Conservation (phyloP, 805 yeast genomes). For the Suhomyces faveliae region DNA sequence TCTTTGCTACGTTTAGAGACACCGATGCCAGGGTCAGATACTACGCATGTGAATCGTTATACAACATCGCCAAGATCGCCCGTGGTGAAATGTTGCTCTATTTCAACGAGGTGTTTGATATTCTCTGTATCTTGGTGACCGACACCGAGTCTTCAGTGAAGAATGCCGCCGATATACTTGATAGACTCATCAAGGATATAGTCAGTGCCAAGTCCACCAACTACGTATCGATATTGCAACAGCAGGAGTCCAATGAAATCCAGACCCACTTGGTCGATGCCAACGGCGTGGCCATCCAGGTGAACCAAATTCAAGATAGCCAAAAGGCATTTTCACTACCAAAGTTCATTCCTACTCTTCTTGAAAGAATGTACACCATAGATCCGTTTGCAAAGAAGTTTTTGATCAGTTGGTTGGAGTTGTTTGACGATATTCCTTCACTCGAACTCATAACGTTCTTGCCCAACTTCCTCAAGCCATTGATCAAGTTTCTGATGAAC, state of each 20-base stretch:
- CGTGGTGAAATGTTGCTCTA: constrained; percentile 89
- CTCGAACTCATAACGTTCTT: constrained; percentile 81
- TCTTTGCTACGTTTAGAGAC: constrained; percentile 92
- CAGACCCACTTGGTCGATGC: constrained; percentile 48
- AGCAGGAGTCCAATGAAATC: constrained; percentile 33
- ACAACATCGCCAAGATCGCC: constrained; percentile 94
- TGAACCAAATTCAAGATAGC: constrained; percentile 57
- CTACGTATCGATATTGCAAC: constrained; percentile 71
- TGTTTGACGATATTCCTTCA: constrained; percentile 91
- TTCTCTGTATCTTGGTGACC: constrained; percentile 82
- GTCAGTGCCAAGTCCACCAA: constrained; percentile 92
- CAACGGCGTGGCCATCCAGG: constrained; percentile 59
- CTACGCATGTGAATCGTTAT: constrained; percentile 93
- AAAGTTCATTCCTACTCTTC: constrained; percentile 84
- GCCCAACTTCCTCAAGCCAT: constrained; percentile 85
- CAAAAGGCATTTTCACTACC: constrained; percentile 77
- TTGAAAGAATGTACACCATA: constrained; percentile 87
- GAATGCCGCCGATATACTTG: constrained; percentile 92
- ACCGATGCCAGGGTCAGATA: constrained; percentile 96
- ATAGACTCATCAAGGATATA: constrained; percentile 86
- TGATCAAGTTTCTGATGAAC: constrained; percentile 69
- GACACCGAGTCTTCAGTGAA: constrained; percentile 90
- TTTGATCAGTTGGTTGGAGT: constrained; percentile 87
- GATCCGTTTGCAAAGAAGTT: constrained; percentile 93
- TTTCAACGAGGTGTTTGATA: constrained; percentile 94